A percentile compares a stretch with the other conserved stretches of the same genome.
These are phyloP conservation scores for Lepidopterella palustris DNA, from an alignment of 495 filamentous ascomycete species.

Conservation along the genomic window DNA sequence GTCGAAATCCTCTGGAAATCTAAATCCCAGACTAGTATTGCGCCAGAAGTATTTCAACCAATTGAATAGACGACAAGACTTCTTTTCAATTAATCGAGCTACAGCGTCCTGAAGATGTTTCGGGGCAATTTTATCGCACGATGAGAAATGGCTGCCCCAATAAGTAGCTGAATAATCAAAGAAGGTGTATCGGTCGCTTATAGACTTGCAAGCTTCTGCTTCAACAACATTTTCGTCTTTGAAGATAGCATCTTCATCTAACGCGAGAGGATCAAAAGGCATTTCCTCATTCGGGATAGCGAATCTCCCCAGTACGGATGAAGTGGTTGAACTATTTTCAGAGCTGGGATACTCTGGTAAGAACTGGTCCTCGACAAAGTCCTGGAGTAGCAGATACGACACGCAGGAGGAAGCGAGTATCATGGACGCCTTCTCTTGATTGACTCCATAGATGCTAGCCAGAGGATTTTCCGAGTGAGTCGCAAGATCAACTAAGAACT, in stretches of 20 bases:
- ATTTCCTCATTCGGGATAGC: neutral
- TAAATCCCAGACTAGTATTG: constrained; percentile 8
- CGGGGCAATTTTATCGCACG: constrained; percentile 12
- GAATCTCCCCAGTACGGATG: constrained; percentile 1
- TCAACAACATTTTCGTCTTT: constrained; percentile 8
- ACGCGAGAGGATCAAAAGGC: neutral
- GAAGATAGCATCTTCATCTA: neutral
- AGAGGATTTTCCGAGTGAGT: constrained; percentile 1
- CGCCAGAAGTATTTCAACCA: constrained; percentile 20
- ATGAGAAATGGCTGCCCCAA: constrained; percentile 17
- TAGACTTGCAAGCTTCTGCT: constrained; percentile 3
- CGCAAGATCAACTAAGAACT: constrained; percentile 7
- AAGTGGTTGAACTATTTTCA: neutral
- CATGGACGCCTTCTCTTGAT: neutral
- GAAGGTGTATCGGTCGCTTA: constrained; percentile 8
- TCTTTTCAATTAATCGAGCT: neutral
- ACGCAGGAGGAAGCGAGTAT: constrained; percentile 9
- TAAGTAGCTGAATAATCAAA: constrained; percentile 18
- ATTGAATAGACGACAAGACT: constrained; percentile 3
- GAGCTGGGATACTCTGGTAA: neutral
- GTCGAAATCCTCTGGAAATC: constrained; percentile 15
- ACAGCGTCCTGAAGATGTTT: constrained; percentile 4
- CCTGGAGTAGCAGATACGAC: constrained; percentile 11
- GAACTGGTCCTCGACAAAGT: constrained; percentile 10
- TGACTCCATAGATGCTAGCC: neutral